phyloP scores from a whole-genome alignment of 768 basidiomycete species.

The Chlorophyllum brunneum region DNA sequence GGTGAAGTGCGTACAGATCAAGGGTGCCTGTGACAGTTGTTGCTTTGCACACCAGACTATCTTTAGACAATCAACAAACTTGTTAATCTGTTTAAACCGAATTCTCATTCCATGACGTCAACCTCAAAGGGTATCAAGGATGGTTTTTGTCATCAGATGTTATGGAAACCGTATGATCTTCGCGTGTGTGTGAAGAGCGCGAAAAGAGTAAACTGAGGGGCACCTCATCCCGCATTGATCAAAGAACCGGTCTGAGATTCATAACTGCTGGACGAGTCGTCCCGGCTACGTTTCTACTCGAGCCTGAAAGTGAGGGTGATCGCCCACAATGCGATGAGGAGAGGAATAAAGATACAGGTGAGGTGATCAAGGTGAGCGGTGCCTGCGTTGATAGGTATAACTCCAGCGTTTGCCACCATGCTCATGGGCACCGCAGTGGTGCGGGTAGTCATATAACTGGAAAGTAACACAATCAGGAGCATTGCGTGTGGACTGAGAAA shows the following conservation, averaged over 20 bases:
- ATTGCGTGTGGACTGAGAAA: not conserved
- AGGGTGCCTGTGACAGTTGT: not conserved
- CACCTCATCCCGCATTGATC: not conserved
- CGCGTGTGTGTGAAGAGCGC: not conserved
- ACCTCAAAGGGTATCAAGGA: not conserved
- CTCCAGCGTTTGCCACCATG: not conserved
- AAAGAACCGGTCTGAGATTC: too few species aligned
- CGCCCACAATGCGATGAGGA: not conserved
- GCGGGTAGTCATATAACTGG: conserved; percentile 5
- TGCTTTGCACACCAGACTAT: not conserved
- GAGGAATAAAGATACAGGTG: conserved; percentile 1
- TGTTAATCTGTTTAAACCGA: not conserved
- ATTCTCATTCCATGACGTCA: not conserved
- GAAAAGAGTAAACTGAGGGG: not conserved
- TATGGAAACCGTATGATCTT: conserved; percentile 5
- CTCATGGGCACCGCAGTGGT: conserved; percentile 3
- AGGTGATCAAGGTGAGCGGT: not conserved
- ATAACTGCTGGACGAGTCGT: too few species aligned
- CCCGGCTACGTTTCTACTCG: too few species aligned
- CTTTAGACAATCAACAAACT: not conserved
- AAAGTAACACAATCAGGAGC: not conserved
- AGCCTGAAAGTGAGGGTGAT: not conserved
- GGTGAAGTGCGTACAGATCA: not conserved
- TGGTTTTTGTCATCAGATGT: not conserved
- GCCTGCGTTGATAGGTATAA: conserved; percentile 11